phyloP scores from a whole-genome alignment of 495 filamentous ascomycete species.

The Penicillium daleae region DNA sequence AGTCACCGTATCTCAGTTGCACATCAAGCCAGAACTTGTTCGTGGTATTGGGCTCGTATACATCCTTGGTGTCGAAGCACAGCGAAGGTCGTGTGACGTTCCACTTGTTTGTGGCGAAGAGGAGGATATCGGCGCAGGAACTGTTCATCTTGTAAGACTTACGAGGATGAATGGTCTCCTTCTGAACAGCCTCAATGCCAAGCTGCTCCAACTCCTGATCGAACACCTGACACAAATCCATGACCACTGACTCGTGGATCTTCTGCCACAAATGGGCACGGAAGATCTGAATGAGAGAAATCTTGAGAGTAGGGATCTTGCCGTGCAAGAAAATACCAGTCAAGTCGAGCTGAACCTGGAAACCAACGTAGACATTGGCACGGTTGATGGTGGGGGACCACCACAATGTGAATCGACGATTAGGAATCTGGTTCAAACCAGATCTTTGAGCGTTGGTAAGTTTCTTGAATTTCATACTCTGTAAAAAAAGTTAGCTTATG shows the following conservation, averaged over 20 bases:
- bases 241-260: constrained; percentile 98
- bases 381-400: constrained; percentile 83
- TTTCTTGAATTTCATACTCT: constrained; percentile 96
- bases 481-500: not conserved
- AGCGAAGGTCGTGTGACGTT: constrained; percentile 93
- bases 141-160: constrained; percentile 99
- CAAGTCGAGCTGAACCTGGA: constrained; percentile 98
- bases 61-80: constrained; percentile 95
- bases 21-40: constrained; percentile 99
- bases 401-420: constrained; percentile 98
- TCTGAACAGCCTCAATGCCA: constrained; percentile 97
- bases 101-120: constrained; percentile 99
- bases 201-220: constrained; percentile 96
- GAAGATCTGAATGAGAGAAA: constrained; percentile 99
- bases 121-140: constrained; percentile 95
- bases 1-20: constrained; percentile 96
- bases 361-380: constrained; percentile 75
- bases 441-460: constrained; percentile 97
- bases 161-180: constrained; percentile 98
- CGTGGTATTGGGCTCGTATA: constrained; percentile 90
- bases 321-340: constrained; percentile 99
- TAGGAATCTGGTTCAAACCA: constrained; percentile 99
- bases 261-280: constrained; percentile 99
- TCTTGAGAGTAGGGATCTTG: constrained; percentile 98
- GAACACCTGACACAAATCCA: constrained; percentile 99